Conservation (phyloP, 2,329 filamentous ascomycete species). For the Botryotinia convoluta region DNA sequence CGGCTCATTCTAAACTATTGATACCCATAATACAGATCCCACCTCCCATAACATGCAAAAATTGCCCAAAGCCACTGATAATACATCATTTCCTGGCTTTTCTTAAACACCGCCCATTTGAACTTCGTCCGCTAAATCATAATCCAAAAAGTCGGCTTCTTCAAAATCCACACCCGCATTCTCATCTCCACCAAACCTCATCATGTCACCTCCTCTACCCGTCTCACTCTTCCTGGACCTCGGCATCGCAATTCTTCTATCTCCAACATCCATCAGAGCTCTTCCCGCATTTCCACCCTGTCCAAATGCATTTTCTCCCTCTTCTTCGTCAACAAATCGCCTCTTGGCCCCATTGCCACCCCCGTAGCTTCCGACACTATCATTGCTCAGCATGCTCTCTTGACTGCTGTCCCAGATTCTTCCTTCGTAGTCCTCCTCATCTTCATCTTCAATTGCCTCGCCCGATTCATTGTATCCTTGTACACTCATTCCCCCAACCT, state of each 20-base stretch:
- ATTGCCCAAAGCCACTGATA: background rate
- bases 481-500: constrained; percentile 62
- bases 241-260: constrained; percentile 32
- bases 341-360: constrained; percentile 28
- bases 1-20: background rate
- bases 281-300: constrained; percentile 7
- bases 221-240: constrained; percentile 30
- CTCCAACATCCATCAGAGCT: constrained; percentile 25
- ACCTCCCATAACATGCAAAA: background rate
- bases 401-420: constrained; percentile 34
- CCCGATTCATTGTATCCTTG: constrained; percentile 43
- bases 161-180: constrained; percentile 56
- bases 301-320: constrained; percentile 19
- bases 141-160: constrained; percentile 65
- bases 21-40: background rate
- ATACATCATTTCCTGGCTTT: background rate
- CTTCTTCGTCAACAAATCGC: constrained; percentile 32
- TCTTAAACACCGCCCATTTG: constrained; percentile 36
- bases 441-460: constrained; percentile 40
- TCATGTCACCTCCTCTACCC: constrained; percentile 24
- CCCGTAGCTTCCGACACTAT: constrained; percentile 20
- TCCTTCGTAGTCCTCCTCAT: constrained; percentile 37
- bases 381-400: constrained; percentile 26
- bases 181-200: constrained; percentile 42
- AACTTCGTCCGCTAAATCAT: constrained; percentile 32